Percentiles rank a stretch among this genome's conserved stretches.
These are phyloP conservation scores for Coniella vitis DNA, from an alignment of 2,329 filamentous ascomycete species.

Conservation along the genomic window DNA sequence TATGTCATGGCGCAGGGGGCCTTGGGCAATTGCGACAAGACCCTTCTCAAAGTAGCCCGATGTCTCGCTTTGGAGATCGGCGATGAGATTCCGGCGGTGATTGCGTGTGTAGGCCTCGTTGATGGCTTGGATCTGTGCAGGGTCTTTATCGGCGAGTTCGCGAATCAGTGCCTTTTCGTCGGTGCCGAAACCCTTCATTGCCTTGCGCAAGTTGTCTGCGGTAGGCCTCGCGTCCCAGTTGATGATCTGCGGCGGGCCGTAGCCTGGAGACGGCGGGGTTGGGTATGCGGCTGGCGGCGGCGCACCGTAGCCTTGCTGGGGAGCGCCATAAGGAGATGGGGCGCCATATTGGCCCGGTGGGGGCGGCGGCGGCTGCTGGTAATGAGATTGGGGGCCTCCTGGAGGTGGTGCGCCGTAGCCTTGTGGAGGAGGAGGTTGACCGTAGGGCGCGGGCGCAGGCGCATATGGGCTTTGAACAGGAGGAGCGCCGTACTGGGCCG, in stretches of 20 bases:
- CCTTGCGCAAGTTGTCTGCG: constrained; percentile 64
- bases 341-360: constrained; percentile 25
- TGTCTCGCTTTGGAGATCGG: constrained; percentile 73
- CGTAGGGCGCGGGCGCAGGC: constrained; percentile 7
- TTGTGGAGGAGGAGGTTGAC: constrained; percentile 25
- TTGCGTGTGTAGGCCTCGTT: constrained; percentile 58
- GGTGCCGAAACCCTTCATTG: constrained; percentile 90
- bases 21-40: constrained; percentile 67
- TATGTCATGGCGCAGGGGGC: constrained; percentile 73
- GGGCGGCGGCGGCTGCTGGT: constrained; percentile 22
- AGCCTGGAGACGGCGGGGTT: constrained; percentile 65
- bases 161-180: constrained; percentile 73
- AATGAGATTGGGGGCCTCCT: constrained; percentile 20
- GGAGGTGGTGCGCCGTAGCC: constrained; percentile 22
- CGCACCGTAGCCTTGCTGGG: constrained; percentile 24
- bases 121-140: constrained; percentile 66
- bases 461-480: constrained; percentile 7
- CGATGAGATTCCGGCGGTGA: constrained; percentile 61
- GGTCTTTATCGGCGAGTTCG: constrained; percentile 65
- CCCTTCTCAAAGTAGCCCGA: constrained; percentile 67
- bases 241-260: constrained; percentile 63
- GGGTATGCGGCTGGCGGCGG: constrained; percentile 25
- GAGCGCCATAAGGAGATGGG: constrained; percentile 26
- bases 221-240: constrained; percentile 62
- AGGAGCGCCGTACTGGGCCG: constrained; percentile 2